phyloP scores from a whole-genome alignment of 148 eudicot species.

The Chenopodium quinoa region DNA sequence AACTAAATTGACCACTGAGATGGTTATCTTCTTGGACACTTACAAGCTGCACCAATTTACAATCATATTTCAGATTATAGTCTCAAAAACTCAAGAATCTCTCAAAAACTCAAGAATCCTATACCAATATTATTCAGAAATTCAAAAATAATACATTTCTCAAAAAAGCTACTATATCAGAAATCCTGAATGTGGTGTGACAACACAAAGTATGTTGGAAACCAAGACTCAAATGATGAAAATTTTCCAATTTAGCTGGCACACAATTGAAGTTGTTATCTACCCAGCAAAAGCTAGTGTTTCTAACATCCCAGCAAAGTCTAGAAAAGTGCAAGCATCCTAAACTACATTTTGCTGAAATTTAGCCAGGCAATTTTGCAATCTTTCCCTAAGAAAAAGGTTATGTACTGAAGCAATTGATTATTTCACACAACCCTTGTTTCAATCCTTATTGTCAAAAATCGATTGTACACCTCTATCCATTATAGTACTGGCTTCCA shows the following conservation, averaged over 20 bases:
- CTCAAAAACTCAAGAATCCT: neutral
- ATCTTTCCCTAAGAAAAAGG: neutral
- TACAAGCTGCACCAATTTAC: constrained; percentile 14
- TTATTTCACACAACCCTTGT: neutral
- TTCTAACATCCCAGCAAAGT: neutral
- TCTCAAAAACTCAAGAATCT: neutral
- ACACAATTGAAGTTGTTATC: neutral
- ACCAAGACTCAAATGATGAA: neutral
- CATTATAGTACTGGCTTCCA: neutral
- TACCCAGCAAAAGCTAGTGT: neutral
- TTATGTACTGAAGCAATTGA: neutral
- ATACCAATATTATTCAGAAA: neutral
- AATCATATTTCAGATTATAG: constrained; percentile 15
- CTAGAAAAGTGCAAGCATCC: neutral
- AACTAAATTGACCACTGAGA: neutral
- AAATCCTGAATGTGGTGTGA: neutral
- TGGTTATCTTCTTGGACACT: neutral
- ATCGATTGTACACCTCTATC: neutral
- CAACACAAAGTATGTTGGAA: neutral
- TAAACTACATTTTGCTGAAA: neutral
- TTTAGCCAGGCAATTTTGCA: neutral
- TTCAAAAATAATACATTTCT: neutral
- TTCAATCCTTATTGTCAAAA: neutral
- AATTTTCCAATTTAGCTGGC: neutral
- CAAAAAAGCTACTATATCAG: neutral